These are phyloP conservation scores for Ascoidea tarda DNA, from an alignment of 805 yeast genomes.

Conservation along the genomic window DNA sequence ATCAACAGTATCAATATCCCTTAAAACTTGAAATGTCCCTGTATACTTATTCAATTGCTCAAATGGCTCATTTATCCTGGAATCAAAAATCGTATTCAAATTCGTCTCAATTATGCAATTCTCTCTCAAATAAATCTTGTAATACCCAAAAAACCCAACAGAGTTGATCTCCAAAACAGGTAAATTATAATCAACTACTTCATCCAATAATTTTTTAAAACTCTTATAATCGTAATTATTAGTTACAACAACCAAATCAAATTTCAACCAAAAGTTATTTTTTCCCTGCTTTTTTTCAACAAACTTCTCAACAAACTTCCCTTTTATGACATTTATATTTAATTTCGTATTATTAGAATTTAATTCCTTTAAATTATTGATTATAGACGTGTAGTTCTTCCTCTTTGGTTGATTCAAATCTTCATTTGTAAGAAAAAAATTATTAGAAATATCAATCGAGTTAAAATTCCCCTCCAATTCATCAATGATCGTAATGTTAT, in stretches of 20 bases:
- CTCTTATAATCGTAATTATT: neutral
- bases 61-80: constrained; percentile 66
- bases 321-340: constrained; percentile 18
- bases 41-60: constrained; percentile 37
- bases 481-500: constrained; percentile 49
- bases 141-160: constrained; percentile 51
- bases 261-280: constrained; percentile 2
- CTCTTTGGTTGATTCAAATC: constrained; percentile 31
- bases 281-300: constrained; percentile 4
- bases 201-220: constrained; percentile 4
- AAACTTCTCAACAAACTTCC: constrained; percentile 15
- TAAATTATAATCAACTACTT: constrained; percentile 24
- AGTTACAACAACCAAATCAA: constrained; percentile 4
- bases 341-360: constrained; percentile 30
- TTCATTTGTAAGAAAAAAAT: constrained; percentile 42
- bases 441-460: constrained; percentile 36
- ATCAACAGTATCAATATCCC: constrained; percentile 23
- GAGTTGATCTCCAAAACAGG: constrained; percentile 42
- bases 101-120: constrained; percentile 62
- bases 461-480: constrained; percentile 8
- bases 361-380: constrained; percentile 33
- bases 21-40: constrained; percentile 31
- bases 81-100: constrained; percentile 43
- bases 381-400: neutral
- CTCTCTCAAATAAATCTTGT: constrained; percentile 38